Conservation (phyloP, 2,329 filamentous ascomycete species). For the Allantophomopsis cytisporea region DNA sequence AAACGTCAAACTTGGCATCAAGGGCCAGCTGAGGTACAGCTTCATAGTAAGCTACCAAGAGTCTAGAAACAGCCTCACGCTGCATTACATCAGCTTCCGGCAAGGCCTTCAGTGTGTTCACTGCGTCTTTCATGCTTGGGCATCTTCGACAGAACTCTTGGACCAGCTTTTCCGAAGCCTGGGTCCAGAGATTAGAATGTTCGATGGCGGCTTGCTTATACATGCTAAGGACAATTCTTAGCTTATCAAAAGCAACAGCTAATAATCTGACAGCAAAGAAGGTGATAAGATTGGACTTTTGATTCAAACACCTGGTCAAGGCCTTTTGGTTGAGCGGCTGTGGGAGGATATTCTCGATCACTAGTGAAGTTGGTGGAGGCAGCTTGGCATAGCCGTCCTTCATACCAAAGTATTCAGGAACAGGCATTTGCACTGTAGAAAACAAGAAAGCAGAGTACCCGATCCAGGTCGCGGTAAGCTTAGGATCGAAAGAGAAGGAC, state of each 20-base stretch:
- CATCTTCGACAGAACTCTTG: conserved; percentile 67
- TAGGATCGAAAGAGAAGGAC: conserved; percentile 79
- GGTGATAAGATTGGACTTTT: conserved; percentile 65
- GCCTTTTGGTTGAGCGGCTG: conserved; percentile 69
- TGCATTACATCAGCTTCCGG: conserved; percentile 58
- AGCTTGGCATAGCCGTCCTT: conserved; percentile 43
- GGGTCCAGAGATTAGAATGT: conserved; percentile 43
- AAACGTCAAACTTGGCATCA: conserved; percentile 80
- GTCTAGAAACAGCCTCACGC: conserved; percentile 62
- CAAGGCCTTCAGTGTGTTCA: conserved; percentile 59
- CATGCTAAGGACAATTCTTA: conserved; percentile 31
- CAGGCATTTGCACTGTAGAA: conserved; percentile 59
- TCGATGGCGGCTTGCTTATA: conserved; percentile 26
- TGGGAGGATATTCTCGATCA: conserved; percentile 80
- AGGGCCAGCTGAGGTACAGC: conserved; percentile 67
- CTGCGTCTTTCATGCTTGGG: conserved; percentile 70
- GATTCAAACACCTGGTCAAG: conserved; percentile 64
- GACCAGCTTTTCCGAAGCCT: conserved; percentile 52
- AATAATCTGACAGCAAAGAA: conserved; percentile 77
- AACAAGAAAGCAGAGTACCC: conserved; percentile 86
- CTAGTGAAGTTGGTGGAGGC: conserved; percentile 66
- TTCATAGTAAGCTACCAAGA: conserved; percentile 77
- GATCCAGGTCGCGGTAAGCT: conserved; percentile 87
- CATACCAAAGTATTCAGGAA: conserved; percentile 62
- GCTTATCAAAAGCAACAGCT: conserved; percentile 65